Base-by-base conservation (phyloP, 805 yeast species). In the Wickerhamiella cacticola region DNA sequence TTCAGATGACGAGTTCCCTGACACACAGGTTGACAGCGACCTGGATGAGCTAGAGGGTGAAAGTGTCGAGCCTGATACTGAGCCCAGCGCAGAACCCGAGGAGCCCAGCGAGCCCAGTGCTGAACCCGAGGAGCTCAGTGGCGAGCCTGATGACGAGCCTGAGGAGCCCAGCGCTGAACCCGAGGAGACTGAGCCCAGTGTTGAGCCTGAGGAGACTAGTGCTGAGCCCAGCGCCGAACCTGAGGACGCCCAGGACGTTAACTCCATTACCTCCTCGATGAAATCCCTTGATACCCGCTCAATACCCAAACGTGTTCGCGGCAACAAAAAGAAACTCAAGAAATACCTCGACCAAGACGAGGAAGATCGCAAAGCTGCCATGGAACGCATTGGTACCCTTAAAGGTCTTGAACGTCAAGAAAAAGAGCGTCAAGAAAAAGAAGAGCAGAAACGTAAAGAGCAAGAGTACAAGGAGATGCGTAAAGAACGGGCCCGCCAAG, bases 331-430 rank as follows among this genome's bases (percentile, higher is more conserved):
- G 59, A 82, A 86, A 48, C 80, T 80, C 35, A 71, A 75, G 51
- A 89, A 88, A 59, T 89, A 89, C 59, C 85, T 79, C 2, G 87
- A 82, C 51, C 97, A 89, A 64, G 97, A 89, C 61, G 96, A 85
- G 46, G 92, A 83, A 49, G 97, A 89, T 57, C 74, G 87, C 48
- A 57, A 65, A 41, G 56, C 80, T 49, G 72, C 94, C 54, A 78
- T 89, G 82, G 78, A 81, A 50, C 83, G 82, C 1, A 66, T 89
- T 36, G 97, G 97, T 3, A 83, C 95, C 0, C 68, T 84, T 58
- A 86, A 85, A 56, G 74, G 77, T 24, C 57, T 68, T 3, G 69
- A 68, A 35, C 53, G 60, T 41, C 59, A 62, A 28, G 61, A 66
- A 29, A 62, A 66, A 26, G 68, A 68, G 50, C 61, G 60, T 47